Conservation (phyloP, 2,329 filamentous ascomycete species). For the Metarhizium humberi region DNA sequence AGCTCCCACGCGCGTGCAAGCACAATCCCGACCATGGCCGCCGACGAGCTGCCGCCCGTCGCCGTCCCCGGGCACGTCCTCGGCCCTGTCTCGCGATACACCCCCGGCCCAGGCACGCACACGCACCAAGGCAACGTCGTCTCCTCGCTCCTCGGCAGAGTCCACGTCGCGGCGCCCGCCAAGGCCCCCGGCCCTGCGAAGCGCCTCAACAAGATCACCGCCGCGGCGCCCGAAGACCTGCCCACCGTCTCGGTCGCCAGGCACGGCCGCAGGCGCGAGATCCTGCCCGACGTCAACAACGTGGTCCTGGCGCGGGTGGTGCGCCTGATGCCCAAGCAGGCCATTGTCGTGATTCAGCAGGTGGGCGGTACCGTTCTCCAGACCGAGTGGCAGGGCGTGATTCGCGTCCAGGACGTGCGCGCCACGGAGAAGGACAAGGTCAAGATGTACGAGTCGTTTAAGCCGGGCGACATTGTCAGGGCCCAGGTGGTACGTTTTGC, state of each 20-base stretch:
- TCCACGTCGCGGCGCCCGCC: conserved; percentile 43
- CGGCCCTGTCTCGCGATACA: conserved; percentile 56
- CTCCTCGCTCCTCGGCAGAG: conserved; percentile 71
- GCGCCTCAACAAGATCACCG: conserved; percentile 48
- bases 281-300: conserved; percentile 73
- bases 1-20: not conserved
- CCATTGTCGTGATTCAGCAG: conserved; percentile 76
- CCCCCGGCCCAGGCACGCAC: conserved; percentile 76
- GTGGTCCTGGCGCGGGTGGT: conserved; percentile 78
- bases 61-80: conserved; percentile 78
- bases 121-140: conserved; percentile 65
- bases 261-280: conserved; percentile 48
- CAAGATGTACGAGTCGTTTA: conserved; percentile 81
- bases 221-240: conserved; percentile 31
- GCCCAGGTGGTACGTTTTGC: conserved; percentile 61
- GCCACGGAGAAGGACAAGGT: conserved; percentile 95
- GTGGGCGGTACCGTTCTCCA: conserved; percentile 64
- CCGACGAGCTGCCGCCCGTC: conserved; percentile 35
- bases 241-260: conserved; percentile 48
- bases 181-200: conserved; percentile 43
- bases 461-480: conserved; percentile 84
- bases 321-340: conserved; percentile 76
- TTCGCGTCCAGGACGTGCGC: conserved; percentile 82
- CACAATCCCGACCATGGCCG: conserved; percentile 17
- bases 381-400: conserved; percentile 77